These are phyloP conservation scores for Penicillium sp. DNA, from an alignment of 2,329 filamentous ascomycete genomes.

Conservation along the genomic window DNA sequence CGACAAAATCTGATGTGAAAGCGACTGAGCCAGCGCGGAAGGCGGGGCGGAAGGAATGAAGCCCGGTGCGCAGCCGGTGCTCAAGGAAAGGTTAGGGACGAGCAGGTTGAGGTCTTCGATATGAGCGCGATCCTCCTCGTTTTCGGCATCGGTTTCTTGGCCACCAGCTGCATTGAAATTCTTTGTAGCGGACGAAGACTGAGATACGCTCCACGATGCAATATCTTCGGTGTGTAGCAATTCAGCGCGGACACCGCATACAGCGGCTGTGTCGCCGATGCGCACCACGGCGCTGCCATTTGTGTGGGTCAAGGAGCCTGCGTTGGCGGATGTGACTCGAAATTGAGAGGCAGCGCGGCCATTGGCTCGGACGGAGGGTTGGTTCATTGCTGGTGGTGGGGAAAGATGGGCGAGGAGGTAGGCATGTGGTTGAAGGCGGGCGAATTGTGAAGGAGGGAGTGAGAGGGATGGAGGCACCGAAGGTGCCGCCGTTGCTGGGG, in stretches of 20 bases:
- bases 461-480: slow-evolving; percentile 48
- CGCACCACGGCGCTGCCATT: slow-evolving; percentile 88
- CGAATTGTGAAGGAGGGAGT: slow-evolving; percentile 70
- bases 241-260: slow-evolving; percentile 88
- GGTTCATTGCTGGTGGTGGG: slow-evolving; percentile 50
- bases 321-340: slow-evolving; percentile 74
- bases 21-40: slow-evolving; percentile 74
- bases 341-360: slow-evolving; percentile 71
- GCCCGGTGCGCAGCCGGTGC: slow-evolving; percentile 83
- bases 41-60: slow-evolving; percentile 84
- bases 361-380: slow-evolving; percentile 72
- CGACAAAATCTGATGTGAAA: slow-evolving; percentile 77
- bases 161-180: slow-evolving; percentile 20
- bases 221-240: slow-evolving; percentile 75
- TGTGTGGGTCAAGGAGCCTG: slow-evolving; percentile 81
- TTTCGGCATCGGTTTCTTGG: slow-evolving; percentile 47
- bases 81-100: slow-evolving; percentile 90
- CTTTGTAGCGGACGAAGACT: slow-evolving; percentile 33
- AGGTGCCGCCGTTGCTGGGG: slow-evolving; percentile 23
- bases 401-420: slow-evolving; percentile 89
- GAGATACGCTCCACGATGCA: slow-evolving; percentile 52
- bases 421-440: slow-evolving; percentile 83
- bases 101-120: slow-evolving; percentile 64
- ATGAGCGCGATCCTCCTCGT: slow-evolving; percentile 45
- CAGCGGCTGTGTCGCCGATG: slow-evolving; percentile 86